Percentiles rank a stretch among this genome's conserved stretches.
These are phyloP conservation scores for Kodamaea derodonti DNA, from an alignment of 1,139 yeast species.

Conservation along the genomic window DNA sequence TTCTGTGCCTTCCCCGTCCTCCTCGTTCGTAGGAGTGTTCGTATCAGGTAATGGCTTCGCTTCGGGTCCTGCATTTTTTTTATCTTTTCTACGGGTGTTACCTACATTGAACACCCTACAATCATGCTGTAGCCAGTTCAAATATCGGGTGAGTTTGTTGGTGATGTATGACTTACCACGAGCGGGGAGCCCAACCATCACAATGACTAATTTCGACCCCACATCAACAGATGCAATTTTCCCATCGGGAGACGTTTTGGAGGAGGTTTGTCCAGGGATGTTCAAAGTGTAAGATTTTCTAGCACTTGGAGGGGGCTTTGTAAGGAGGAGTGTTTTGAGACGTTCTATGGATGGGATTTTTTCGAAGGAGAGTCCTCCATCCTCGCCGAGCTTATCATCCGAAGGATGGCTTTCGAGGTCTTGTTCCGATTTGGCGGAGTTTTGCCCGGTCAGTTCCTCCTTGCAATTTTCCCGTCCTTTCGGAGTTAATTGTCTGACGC, in stretches of 20 bases:
- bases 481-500: not conserved
- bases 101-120: slow-evolving; percentile 92
- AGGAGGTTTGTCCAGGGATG: slow-evolving; percentile 88
- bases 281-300: slow-evolving; percentile 75
- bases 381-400: not conserved
- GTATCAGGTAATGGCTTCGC: slow-evolving; percentile 66
- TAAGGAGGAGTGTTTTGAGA: slow-evolving; percentile 33
- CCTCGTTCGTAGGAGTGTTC: slow-evolving; percentile 34
- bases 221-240: slow-evolving; percentile 66
- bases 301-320: slow-evolving; percentile 38
- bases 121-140: slow-evolving; percentile 91
- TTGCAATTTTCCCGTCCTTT: not conserved
- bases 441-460: not conserved
- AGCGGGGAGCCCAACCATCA: slow-evolving; percentile 93
- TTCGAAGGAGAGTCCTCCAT: slow-evolving; percentile 13
- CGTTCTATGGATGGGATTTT: slow-evolving; percentile 43
- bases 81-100: slow-evolving; percentile 78
- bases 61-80: slow-evolving; percentile 68
- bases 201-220: slow-evolving; percentile 83
- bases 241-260: slow-evolving; percentile 82
- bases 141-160: slow-evolving; percentile 78
- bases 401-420: not conserved
- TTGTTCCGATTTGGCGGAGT: not conserved
- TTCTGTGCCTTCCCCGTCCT: slow-evolving; percentile 42
- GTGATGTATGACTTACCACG: slow-evolving; percentile 91